phyloP scores from a whole-genome alignment of 2,329 filamentous ascomycete species.

The Coniella vitis region DNA sequence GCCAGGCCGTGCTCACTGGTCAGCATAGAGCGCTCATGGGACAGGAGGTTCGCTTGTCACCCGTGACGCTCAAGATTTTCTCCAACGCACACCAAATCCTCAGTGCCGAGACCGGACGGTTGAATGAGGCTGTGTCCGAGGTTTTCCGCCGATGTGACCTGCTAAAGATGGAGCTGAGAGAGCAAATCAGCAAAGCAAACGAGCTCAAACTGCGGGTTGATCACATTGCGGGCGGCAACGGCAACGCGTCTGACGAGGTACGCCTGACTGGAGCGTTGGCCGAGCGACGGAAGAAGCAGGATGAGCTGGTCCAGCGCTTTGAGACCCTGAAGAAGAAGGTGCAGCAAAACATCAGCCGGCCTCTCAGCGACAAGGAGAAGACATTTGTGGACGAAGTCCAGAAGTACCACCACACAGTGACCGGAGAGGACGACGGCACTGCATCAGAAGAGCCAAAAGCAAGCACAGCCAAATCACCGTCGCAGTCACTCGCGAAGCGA shows the following conservation, averaged over 20 bases:
- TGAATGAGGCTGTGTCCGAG: slow-evolving; percentile 65
- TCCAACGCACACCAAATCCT: slow-evolving; percentile 67
- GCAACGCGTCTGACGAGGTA: slow-evolving; percentile 46
- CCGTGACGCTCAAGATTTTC: slow-evolving; percentile 63
- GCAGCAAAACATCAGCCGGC: slow-evolving; percentile 38
- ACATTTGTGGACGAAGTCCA: slow-evolving; percentile 41
- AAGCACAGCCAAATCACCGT: slow-evolving; percentile 34
- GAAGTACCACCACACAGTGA: slow-evolving; percentile 33
- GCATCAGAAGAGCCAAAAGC: slow-evolving; percentile 19
- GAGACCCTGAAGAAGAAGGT: slow-evolving; percentile 50
- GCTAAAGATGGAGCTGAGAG: slow-evolving; percentile 59
- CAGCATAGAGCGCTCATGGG: slow-evolving; percentile 55
- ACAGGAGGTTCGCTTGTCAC: slow-evolving; percentile 63
- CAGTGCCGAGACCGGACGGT: slow-evolving; percentile 59
- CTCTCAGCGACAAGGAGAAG: slow-evolving; percentile 57
- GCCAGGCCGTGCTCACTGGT: slow-evolving; percentile 51
- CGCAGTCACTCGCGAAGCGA: slow-evolving; percentile 49
- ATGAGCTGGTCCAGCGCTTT: slow-evolving; percentile 50
- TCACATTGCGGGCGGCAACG: slow-evolving; percentile 54
- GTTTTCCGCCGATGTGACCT: slow-evolving; percentile 65
- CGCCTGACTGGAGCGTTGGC: slow-evolving; percentile 54
- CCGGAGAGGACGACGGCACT: slow-evolving; percentile 26
- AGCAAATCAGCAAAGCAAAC: slow-evolving; percentile 60
- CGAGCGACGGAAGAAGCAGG: slow-evolving; percentile 48
- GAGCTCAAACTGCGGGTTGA: slow-evolving; percentile 62